Conservation (phyloP, 306 rosid species). For the Medicago lupulina region DNA sequence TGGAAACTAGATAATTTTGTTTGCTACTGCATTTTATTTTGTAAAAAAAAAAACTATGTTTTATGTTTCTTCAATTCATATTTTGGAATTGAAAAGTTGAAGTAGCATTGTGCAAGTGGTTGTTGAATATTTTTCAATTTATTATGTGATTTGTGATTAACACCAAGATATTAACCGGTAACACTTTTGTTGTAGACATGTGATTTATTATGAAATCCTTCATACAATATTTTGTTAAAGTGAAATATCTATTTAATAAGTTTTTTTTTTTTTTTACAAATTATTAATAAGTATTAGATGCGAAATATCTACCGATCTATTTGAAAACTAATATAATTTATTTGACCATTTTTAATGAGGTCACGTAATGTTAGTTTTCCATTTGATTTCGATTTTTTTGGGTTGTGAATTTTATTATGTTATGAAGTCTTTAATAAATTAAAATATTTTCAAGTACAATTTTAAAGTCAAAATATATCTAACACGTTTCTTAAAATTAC, state of each 20-base stretch:
- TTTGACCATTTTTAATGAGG: neutral
- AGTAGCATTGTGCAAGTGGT: neutral
- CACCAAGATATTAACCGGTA: neutral
- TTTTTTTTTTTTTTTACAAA: too few relatives aligned
- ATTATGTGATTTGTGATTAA: neutral
- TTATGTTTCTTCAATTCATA: neutral
- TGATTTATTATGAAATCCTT: neutral
- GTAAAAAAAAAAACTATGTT: neutral
- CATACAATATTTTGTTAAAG: too few relatives aligned
- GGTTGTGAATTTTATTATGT: neutral
- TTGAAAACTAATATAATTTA: neutral
- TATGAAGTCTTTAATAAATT: neutral
- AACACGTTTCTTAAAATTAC: too few relatives aligned
- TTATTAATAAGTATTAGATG: neutral
- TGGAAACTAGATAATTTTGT: neutral
- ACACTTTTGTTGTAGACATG: neutral
- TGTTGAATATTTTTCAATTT: neutral
- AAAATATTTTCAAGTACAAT: neutral
- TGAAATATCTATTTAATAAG: too few relatives aligned
- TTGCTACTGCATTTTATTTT: neutral
- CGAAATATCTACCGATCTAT: neutral
- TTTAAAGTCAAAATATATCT: too few relatives aligned
- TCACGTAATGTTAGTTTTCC: neutral
- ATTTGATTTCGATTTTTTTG: neutral
- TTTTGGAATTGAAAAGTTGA: conserved; percentile 7